Conservation (phyloP, 176 grass and related monocot species). For the Avena eriantha region DNA sequence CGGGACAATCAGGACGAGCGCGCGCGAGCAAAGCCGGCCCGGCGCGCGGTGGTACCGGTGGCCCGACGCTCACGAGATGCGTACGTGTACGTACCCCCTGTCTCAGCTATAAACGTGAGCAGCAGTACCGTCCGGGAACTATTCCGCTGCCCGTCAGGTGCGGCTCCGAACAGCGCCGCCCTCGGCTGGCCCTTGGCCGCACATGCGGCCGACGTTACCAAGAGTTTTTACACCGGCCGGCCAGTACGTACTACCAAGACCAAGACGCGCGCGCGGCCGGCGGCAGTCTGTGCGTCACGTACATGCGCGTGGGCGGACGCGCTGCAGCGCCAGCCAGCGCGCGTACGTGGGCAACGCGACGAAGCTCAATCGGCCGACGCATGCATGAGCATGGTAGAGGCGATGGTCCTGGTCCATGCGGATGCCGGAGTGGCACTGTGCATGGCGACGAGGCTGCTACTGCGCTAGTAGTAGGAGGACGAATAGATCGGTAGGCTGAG, state of each 20-base stretch:
- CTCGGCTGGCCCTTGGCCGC: not conserved
- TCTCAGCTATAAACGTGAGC: no score
- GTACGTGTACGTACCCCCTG: no score
- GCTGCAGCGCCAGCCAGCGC: not conserved
- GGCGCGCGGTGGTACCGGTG: not conserved
- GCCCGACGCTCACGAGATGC: not conserved
- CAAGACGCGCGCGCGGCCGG: no score
- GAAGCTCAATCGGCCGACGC: not conserved
- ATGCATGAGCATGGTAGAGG: not conserved
- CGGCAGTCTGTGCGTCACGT: not conserved
- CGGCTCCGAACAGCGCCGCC: not conserved
- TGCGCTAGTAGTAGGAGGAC: not conserved
- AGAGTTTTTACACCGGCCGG: not conserved
- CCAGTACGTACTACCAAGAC: not conserved
- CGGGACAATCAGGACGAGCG: conserved; percentile 15
- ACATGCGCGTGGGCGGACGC: not conserved
- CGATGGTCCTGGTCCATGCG: not conserved
- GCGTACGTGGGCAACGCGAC: not conserved
- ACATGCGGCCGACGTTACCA: not conserved
- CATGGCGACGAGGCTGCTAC: not conserved
- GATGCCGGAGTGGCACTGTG: not conserved
- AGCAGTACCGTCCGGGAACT: not conserved
- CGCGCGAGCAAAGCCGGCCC: not conserved
- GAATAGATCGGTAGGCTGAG: conserved; percentile 21
- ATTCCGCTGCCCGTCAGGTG: conserved; percentile 14